phyloP scores from a whole-genome alignment of 2,329 filamentous ascomycete species.

The Bertia moriformis region DNA sequence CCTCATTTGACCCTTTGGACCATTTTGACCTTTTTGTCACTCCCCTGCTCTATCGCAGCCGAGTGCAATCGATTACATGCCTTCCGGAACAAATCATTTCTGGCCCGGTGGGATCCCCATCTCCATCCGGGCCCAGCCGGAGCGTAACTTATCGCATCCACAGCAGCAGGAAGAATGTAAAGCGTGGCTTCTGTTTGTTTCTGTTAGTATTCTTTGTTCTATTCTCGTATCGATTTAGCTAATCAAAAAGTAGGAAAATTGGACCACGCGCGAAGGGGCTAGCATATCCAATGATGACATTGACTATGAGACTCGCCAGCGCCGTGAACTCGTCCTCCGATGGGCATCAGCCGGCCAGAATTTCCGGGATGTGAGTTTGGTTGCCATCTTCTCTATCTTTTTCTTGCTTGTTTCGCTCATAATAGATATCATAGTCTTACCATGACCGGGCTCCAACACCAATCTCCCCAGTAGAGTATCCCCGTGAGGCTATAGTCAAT shows the following conservation, averaged over 20 bases:
- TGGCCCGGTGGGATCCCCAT: neutral
- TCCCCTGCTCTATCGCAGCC: too few species aligned
- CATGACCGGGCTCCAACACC: neutral
- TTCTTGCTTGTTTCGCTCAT: too few species aligned
- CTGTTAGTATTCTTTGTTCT: neutral
- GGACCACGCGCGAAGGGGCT: neutral
- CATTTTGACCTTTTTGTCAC: too few species aligned
- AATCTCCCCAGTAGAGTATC: neutral
- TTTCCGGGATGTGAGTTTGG: neutral
- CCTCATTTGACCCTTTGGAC: too few species aligned
- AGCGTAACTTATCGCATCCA: neutral
- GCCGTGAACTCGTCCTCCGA: neutral
- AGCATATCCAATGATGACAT: neutral
- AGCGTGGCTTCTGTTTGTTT: neutral
- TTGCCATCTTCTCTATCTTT: neutral
- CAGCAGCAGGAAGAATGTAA: neutral
- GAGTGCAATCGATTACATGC: too few species aligned
- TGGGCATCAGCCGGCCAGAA: neutral
- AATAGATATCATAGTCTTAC: too few species aligned
- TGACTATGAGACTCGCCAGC: neutral
- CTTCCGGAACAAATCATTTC: too few species aligned
- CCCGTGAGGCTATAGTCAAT: too few species aligned
- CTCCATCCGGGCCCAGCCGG: neutral
- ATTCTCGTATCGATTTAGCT: neutral
- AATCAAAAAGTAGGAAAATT: neutral